Percentiles rank a stretch among this genome's conserved stretches.
phyloP scores from a whole-genome alignment of 208 protist species.

The Leishmania lainsoni region DNA sequence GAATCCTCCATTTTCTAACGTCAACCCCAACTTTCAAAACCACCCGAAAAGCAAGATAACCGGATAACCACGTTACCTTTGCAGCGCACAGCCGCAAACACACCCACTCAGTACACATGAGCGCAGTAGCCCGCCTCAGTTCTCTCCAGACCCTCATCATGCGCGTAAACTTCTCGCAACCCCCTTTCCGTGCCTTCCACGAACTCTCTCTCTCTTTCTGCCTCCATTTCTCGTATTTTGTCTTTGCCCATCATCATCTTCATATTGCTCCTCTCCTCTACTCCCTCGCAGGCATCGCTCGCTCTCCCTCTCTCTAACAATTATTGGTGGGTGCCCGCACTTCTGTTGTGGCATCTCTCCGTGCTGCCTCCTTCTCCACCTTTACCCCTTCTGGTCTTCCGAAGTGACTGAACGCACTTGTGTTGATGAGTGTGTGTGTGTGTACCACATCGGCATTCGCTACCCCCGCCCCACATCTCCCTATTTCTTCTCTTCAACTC shows the following conservation, averaged over 20 bases:
- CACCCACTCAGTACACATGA: not conserved
- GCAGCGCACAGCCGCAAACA: no score
- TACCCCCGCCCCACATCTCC: not conserved
- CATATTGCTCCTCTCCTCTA: not conserved
- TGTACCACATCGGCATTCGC: not conserved
- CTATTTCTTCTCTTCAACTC: not conserved
- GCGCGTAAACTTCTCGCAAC: not conserved
- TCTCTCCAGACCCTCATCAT: not conserved
- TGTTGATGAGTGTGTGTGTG: no score
- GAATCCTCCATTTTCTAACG: no score
- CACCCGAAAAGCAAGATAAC: no score
- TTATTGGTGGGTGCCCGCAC: not conserved
- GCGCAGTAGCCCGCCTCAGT: not conserved
- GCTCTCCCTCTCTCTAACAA: not conserved
- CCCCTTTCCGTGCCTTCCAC: not conserved
- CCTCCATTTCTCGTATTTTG: not conserved
- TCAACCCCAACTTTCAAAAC: no score
- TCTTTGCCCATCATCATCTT: not conserved
- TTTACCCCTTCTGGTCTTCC: no score
- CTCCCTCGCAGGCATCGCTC: not conserved
- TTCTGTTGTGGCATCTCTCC: no score
- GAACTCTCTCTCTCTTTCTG: not conserved
- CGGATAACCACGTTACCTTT: no score
- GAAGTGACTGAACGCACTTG: no score
- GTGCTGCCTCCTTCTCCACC: no score